Evolutionary conservation across 1,139 yeast genomes (phyloP), one percentile per base, ranked within the genome.

Genomic region (Suhomyces bokatorum): DNA sequence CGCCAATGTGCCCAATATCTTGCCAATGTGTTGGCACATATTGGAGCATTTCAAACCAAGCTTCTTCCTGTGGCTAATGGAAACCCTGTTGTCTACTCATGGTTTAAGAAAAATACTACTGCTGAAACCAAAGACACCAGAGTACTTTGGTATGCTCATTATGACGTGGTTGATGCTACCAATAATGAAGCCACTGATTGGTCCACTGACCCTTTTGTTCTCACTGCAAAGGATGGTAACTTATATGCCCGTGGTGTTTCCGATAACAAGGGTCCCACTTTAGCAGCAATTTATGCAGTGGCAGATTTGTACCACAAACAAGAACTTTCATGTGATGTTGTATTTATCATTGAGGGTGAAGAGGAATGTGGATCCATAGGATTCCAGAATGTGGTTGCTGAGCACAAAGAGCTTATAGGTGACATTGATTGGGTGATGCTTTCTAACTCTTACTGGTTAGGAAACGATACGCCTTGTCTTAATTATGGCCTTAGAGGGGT

Each of bases 401-500:
- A 73, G 35, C 69, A 85, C 54, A 69, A 70, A 42, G 66, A 63
- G 2, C 51, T 80, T 4, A 79, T 89, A 55, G 95, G 95, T 1
- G 57, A 64, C 11, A 80, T 93, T 44, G 97, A 93, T 65, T 91
- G 96, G 95, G 83, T 93, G 32, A 67, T 93, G 55, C 74, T 93
- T 49, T 85, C 96, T 49, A 93, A 93, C 60, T 88, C 97, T 3
- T 89, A 90, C 60, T 93, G 99, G 99, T 74, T 93, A 17, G 96
- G 91, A 59, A 95, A 89, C 54, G 71, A 74, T 8, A 83, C 84
- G 8, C 99, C 99, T 0, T 93, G 98, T 63, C 71, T 93, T 52
- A 93, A 93, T 59, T 93, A 91, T 63, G 99, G 99, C 0, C 73
- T 93, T 46, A 78, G 99, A 59, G 99, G 99, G 36, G 93, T 91